Evolutionary conservation across 192 early-diverging fungal species (phyloP).

Genomic region (Umbelopsis sp.): DNA sequence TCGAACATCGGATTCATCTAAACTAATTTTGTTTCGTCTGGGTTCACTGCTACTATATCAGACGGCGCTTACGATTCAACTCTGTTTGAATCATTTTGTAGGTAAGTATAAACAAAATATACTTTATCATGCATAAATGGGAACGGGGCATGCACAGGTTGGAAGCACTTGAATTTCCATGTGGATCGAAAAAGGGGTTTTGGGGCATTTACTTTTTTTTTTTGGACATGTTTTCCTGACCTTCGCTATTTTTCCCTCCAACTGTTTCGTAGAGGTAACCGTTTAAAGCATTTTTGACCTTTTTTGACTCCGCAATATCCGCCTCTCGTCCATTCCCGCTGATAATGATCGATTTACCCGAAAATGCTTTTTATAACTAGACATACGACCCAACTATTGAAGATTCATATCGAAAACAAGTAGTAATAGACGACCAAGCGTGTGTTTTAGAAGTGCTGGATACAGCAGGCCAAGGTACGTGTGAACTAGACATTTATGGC

Average conservation of each 20-base stretch:
- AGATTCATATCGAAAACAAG: conserved; percentile 96
- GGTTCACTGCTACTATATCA: neutral
- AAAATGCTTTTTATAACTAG: conserved; percentile 29
- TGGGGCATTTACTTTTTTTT: neutral
- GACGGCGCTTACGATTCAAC: conserved; percentile 37
- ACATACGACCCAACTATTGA: conserved; percentile 99
- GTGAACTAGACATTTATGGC: neutral
- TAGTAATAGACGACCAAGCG: conserved; percentile 92
- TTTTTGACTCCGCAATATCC: conserved; percentile 10
- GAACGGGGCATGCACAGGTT: too few species aligned
- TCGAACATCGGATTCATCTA: neutral
- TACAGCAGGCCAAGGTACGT: conserved; percentile 78
- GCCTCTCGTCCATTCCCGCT: neutral
- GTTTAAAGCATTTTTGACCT: neutral
- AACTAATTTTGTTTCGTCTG: neutral
- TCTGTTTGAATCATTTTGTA: conserved; percentile 23
- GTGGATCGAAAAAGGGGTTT: neutral
- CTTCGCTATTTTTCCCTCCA: conserved; percentile 24
- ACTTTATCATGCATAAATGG: too few species aligned
- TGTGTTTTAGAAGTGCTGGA: conserved; percentile 96
- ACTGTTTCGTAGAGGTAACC: conserved; percentile 13
- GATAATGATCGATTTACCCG: neutral
- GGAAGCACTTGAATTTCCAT: too few species aligned
- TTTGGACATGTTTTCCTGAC: conserved; percentile 7
- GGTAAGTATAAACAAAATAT: neutral